These are phyloP conservation scores for Crithidia expoeki DNA, from an alignment of 208 protist genomes.

Conservation along the genomic window DNA sequence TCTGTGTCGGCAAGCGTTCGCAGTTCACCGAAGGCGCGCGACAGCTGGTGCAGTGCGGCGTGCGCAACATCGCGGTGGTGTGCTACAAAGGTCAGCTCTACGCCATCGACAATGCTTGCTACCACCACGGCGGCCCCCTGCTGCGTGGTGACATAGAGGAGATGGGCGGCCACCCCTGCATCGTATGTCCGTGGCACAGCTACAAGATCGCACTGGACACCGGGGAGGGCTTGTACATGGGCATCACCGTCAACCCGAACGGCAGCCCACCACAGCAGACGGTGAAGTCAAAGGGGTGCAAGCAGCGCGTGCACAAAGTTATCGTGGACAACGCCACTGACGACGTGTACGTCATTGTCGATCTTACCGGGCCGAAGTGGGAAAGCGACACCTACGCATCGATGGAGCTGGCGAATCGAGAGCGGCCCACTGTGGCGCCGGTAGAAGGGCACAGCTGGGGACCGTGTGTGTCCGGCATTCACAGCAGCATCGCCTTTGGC, in stretches of 20 bases:
- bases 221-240: conserved; percentile 88
- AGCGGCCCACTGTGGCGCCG: conserved; percentile 44
- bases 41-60: conserved; percentile 78
- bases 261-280: conserved; percentile 39
- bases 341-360: conserved; percentile 71
- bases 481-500: conserved; percentile 41
- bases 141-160: conserved; percentile 91
- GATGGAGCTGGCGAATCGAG: conserved; percentile 73
- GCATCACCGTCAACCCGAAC: conserved; percentile 50
- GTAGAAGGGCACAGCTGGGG: conserved; percentile 31
- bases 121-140: conserved; percentile 91
- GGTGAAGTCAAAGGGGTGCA: conserved; percentile 82
- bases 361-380: conserved; percentile 46
- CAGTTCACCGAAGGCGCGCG: conserved; percentile 53
- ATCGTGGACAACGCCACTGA: conserved; percentile 60
- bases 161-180: conserved; percentile 85
- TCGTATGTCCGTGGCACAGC: conserved; percentile 91
- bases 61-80: conserved; percentile 86
- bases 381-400: conserved; percentile 84
- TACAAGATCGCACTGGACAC: conserved; percentile 91
- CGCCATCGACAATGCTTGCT: conserved; percentile 93
- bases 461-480: conserved; percentile 27
- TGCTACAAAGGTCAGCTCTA: conserved; percentile 66
- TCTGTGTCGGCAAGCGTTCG: conserved; percentile 36
- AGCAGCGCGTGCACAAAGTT: conserved; percentile 82